Evolutionary conservation across 179 eudicot genomes (phyloP), one percentile per base, ranked within the genome.

Genomic region (Corrigiola litoralis): DNA sequence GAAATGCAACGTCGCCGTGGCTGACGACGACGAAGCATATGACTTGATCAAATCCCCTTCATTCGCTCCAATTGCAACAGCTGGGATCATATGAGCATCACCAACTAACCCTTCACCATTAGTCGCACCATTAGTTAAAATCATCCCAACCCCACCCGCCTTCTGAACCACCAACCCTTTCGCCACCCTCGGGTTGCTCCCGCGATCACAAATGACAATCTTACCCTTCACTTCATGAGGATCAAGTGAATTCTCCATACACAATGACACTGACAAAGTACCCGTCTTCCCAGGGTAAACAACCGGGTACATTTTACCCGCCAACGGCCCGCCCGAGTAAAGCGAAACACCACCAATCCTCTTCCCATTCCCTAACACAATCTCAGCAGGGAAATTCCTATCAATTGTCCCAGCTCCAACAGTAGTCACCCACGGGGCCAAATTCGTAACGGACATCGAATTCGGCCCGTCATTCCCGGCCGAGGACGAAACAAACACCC

Each of bases 141-240:
- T 91, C 99, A 95, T 94, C 6, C 99, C 99, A 0, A 94, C 87
- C 6, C 99, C 99, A 11, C 99, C 97, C 12, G 99, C 94, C 27
- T 90, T 88, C 74, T 81, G 77, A 9, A 94, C 97, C 2, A 88
- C 97, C 48, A 94, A 52, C 0, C 99, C 99, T 23, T 94, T 94
- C 0, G 95, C 95, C 2, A 94, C 99, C 1, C 99, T 66, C 0
- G 99, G 92, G 46, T 70, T 94, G 54, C 95, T 94, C 1, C 99
- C 99, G 0, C 99, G 77, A 41, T 94, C 99, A 18, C 99, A 94
- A 36, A 94, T 83, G 0, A 94, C 96, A 0, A 94, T 94, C 31
- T 90, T 94, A 7, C 95, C 99, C 76, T 45, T 88, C 1, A 94
- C 97, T 0, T 61, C 49, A 4, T 20, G 68, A 4, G 97, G 81